Evolutionary conservation across 192 early-diverging fungal species (phyloP).

Genomic region (Mortierella hygrophila): DNA sequence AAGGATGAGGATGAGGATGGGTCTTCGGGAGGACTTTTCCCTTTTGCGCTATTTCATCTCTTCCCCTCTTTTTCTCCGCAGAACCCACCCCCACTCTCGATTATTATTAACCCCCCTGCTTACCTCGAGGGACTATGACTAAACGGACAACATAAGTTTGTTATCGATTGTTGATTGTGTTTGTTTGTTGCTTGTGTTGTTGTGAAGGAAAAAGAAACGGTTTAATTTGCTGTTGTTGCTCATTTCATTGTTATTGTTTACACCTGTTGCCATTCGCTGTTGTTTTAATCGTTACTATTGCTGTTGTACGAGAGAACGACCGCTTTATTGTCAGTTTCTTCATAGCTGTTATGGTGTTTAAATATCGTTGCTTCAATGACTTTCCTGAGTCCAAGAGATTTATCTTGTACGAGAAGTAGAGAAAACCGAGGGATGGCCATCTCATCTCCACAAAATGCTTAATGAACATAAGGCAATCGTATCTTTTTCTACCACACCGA

Average conservation of each 20-base stretch:
- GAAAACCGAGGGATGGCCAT: background rate
- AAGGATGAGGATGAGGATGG: background rate
- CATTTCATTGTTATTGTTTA: background rate
- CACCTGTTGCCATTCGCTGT: background rate
- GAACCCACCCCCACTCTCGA: background rate
- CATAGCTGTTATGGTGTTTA: too few relatives aligned
- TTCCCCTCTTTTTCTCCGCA: background rate
- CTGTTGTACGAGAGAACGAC: background rate
- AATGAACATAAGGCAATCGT: background rate
- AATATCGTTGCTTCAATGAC: too few relatives aligned
- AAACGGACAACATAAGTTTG: too few relatives aligned
- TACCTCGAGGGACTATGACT: too few relatives aligned
- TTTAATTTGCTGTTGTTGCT: background rate
- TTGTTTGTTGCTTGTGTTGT: too few relatives aligned
- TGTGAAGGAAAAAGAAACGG: background rate
- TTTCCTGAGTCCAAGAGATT: too few relatives aligned
- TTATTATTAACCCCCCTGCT: too few relatives aligned
- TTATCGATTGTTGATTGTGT: too few relatives aligned
- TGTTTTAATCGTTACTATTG: background rate
- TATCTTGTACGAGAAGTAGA: background rate
- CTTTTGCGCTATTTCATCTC: background rate
- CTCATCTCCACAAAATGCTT: constrained; percentile 6
- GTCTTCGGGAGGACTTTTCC: background rate
- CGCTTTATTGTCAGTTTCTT: background rate
- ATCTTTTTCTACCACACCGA: background rate